Base-by-base conservation (phyloP, 2,329 filamentous ascomycete species). In the Cytospora schulzeri region DNA sequence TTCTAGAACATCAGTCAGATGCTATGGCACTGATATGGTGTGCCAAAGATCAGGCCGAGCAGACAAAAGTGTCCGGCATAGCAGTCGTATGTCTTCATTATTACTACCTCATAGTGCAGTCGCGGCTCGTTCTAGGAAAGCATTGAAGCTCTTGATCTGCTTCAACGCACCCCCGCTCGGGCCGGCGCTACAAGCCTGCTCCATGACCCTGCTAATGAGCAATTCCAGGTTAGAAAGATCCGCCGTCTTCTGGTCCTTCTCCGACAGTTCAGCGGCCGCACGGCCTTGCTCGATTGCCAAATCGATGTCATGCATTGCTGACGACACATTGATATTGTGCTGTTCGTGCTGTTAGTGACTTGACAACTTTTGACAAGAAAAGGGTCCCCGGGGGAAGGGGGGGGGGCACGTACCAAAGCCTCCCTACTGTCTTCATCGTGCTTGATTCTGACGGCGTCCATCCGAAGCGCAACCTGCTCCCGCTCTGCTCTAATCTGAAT, bases 141-240 rank as follows among this genome's bases (percentile, higher is more conserved):
- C 80, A 68, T 89, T 90, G 70, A 89, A 89, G 56, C 85, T 82
- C 66, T 76, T 81, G 62, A 89, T 81, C 71, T 86, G 83, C 65
- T 78, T 80, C 67, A 89, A 75, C 5, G 83, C 75, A 2, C 74
- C 73, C 26, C 85, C 85, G 1, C 78, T 77, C 11, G 78, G 76
- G 59, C 81, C 79, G 24, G 75, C 74, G 48, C 77, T 81, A 69
- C 83, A 84, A 2, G 83, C 82, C 70, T 86, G 80, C 45, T 82
- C 80, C 0, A 83, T 78, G 6, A 89, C 76, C 29, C 79, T 79
- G n/a, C 83, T 81, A 35, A 88, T 77, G 11, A 83, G 72, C 38
- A 88, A 73, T 70, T 88, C 86, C 0, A 87, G 78, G 51, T 87
- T 88, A 41, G 79, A 79, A 57, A 86, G 73, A 33, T 86, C 82